These are phyloP conservation scores for Phytophthora pini DNA, from an alignment of 352 stramenopile species.

Conservation along the genomic window DNA sequence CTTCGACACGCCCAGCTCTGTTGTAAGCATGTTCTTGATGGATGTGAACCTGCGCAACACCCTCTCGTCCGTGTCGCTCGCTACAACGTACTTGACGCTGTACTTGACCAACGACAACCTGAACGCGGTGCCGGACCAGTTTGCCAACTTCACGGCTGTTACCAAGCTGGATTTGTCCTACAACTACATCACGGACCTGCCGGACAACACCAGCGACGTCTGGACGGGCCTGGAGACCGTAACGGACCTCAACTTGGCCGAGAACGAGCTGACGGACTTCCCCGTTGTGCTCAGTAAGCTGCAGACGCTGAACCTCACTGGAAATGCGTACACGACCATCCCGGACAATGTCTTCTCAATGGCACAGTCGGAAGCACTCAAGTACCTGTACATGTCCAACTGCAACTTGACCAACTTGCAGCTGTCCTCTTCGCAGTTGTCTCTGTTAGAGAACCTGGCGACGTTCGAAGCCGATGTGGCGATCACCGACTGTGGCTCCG, in stretches of 20 bases:
- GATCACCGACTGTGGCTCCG: slow-evolving; percentile 44
- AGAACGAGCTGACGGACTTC: slow-evolving; percentile 58
- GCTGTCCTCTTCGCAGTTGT: slow-evolving; percentile 45
- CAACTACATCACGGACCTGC: slow-evolving; percentile 60
- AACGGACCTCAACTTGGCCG: slow-evolving; percentile 42
- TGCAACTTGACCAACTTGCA: slow-evolving; percentile 70
- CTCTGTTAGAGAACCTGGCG: slow-evolving; percentile 49
- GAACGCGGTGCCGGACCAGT: slow-evolving; percentile 42
- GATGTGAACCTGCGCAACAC: slow-evolving; percentile 47
- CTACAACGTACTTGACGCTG: slow-evolving; percentile 32
- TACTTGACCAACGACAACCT: slow-evolving; percentile 63
- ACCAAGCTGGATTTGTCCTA: slow-evolving; percentile 48
- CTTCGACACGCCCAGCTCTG: slow-evolving; percentile 48
- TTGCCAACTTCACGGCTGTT: slow-evolving; percentile 40
- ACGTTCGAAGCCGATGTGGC: slow-evolving; percentile 53
- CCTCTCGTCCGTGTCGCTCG: slow-evolving; percentile 40
- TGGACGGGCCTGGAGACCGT: slow-evolving; percentile 41
- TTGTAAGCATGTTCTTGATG: slow-evolving; percentile 46
- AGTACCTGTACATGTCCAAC: slow-evolving; percentile 49
- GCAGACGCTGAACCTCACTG: slow-evolving; percentile 50
- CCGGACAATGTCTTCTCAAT: slow-evolving; percentile 54
- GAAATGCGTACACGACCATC: slow-evolving; percentile 54
- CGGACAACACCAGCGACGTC: slow-evolving; percentile 38
- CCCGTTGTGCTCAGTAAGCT: slow-evolving; percentile 39
- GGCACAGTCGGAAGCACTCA: slow-evolving; percentile 42